Base-by-base conservation (phyloP, 768 basidiomycete species). In the Podaxis carcinomalis region DNA sequence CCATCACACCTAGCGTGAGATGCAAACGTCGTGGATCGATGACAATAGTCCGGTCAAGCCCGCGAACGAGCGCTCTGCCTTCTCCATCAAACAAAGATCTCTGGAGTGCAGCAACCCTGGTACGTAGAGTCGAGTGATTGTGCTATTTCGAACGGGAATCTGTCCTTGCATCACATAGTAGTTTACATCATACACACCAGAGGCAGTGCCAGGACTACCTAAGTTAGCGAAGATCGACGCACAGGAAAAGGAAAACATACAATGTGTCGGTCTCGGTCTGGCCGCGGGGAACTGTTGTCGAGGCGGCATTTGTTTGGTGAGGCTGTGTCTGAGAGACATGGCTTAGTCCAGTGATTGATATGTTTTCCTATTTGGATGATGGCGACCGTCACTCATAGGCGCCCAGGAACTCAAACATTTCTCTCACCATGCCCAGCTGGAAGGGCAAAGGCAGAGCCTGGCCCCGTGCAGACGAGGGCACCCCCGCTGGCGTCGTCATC, bases 1-100 rank as follows among this genome's bases (percentile, higher is more conserved):
- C 73, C 86, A 92, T 88, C 0, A 90, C 88, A 1, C 89, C 90
- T 1, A 92, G 73, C 0, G 90, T 92, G 59, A 92, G 72, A 70
- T 92, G 90, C 46, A 91, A 72, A n/a, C 89, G 70, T 9, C 77
- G 67, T 0, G 82, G 81, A 46, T 80, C 76, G 57, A 90, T 78
- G 56, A 88, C 70, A 64, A 92, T 83, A 2, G 81, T 77, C 7
- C 66, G 67, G 70, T 92, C 86, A 3, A 92, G 74, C 0, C 90
- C 90, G 6, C 72, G 65, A 2, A 81, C 72, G 21, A 57, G 65
- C 69, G 19, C 71, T 64, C 53, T 62, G 64, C 62, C 79, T 68
- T 49, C 25, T 25, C 49, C 27, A 51, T 47, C 59, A 6, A 88
- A 74, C 0, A 88, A 78, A 0, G 76, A 64, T 64, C 59, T 55